These are phyloP conservation scores for Fagus crenata DNA, from an alignment of 306 rosid genomes.

Conservation along the genomic window DNA sequence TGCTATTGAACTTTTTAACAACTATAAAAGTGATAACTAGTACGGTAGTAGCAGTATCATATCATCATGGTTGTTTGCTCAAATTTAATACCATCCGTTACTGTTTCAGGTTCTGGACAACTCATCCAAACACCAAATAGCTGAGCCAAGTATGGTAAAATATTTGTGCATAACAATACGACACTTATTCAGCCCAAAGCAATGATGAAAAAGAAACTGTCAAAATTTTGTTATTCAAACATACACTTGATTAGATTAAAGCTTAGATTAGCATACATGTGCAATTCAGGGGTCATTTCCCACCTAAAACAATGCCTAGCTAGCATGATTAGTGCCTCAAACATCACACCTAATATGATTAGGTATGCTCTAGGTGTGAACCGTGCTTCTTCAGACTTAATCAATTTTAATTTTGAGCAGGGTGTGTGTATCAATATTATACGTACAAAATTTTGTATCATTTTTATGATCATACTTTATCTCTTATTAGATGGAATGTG, in stretches of 20 bases:
- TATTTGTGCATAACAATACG: background rate
- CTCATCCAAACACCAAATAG: background rate
- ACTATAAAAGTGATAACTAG: too few species aligned
- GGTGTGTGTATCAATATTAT: slow-evolving; percentile 15
- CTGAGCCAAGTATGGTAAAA: background rate
- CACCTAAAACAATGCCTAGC: slow-evolving; percentile 37
- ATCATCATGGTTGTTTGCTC: too few species aligned
- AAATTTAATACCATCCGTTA: too few species aligned
- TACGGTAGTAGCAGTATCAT: too few species aligned
- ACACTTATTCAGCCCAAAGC: slow-evolving; percentile 24
- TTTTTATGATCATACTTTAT: too few species aligned
- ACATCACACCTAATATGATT: slow-evolving; percentile 28
- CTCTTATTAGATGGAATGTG: too few species aligned
- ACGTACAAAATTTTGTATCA: background rate
- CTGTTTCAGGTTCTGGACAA: too few species aligned
- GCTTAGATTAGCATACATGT: slow-evolving; percentile 43
- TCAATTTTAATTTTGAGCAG: background rate
- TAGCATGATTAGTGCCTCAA: slow-evolving; percentile 26
- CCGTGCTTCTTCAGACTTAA: background rate
- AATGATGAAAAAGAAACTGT: slow-evolving; percentile 22
- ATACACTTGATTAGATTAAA: slow-evolving; percentile 27
- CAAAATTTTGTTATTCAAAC: slow-evolving; percentile 31
- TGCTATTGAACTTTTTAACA: too few species aligned
- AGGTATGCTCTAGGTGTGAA: slow-evolving; percentile 34
- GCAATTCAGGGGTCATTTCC: slow-evolving; percentile 48